Evolutionary conservation across 176 grass and related monocot genomes (phyloP).

Genomic region (Oryza nivara): DNA sequence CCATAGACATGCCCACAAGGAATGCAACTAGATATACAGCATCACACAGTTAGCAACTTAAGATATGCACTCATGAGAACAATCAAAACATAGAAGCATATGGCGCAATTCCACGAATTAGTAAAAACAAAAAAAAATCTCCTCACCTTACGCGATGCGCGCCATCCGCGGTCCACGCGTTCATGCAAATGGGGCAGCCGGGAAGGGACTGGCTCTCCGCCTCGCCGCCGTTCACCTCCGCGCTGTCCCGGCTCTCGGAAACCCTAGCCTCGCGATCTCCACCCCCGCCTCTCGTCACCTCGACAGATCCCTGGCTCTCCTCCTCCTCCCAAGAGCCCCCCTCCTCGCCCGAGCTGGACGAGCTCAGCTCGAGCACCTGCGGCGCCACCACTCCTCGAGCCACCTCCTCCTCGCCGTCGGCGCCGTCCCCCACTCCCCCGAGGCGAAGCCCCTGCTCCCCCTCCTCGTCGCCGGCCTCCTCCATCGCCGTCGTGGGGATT

Average conservation of each 20-base stretch:
- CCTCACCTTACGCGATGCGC: constrained; percentile 83
- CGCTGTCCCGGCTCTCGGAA: background rate
- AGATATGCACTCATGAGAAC: background rate
- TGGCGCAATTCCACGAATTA: background rate
- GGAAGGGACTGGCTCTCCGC: constrained; percentile 40
- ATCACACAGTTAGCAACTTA: constrained; percentile 36
- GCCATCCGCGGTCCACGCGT: constrained; percentile 70
- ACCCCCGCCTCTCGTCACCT: background rate
- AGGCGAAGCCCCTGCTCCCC: background rate
- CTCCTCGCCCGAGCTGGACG: constrained; percentile 38
- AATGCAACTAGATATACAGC: constrained; percentile 69
- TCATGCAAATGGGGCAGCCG: constrained; percentile 79
- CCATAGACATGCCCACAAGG: constrained; percentile 97
- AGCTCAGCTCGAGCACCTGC: background rate
- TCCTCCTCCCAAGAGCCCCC: background rate
- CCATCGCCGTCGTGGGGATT: constrained; percentile 15
- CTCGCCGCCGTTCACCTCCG: constrained; percentile 5
- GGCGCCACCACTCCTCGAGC: background rate
- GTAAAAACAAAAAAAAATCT: background rate
- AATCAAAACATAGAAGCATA: constrained; percentile 15
- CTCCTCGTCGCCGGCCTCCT: constrained; percentile 17
- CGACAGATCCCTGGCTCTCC: constrained; percentile 26
- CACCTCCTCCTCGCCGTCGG: background rate
- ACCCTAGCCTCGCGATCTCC: background rate
- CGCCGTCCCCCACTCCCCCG: background rate